Evolutionary conservation across 139 green algal species (phyloP).

Genomic region (Pleodorina starrii): DNA sequence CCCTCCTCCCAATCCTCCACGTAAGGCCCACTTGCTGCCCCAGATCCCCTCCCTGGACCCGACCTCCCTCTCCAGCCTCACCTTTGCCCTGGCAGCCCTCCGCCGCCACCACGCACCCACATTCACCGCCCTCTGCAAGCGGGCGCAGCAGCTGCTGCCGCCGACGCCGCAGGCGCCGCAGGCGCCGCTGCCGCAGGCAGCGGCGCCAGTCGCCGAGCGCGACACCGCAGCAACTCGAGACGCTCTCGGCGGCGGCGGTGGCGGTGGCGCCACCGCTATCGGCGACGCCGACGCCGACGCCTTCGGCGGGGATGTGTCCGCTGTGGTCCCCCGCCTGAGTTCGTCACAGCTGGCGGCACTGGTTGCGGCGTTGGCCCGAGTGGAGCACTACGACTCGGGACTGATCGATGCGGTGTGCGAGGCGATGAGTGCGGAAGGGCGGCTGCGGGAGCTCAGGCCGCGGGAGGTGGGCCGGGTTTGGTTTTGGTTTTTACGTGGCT

Average conservation of each 20-base stretch:
- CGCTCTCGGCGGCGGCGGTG: background rate
- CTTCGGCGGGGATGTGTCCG: background rate
- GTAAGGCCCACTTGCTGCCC: constrained; percentile 12
- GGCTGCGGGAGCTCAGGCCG: background rate
- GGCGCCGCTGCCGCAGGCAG: constrained; percentile 1
- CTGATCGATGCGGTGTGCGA: constrained; percentile 16
- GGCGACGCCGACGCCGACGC: background rate
- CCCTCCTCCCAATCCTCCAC: background rate
- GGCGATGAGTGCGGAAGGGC: background rate
- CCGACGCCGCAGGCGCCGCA: background rate
- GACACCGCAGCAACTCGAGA: background rate
- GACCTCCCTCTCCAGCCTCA: background rate
- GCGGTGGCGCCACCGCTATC: background rate
- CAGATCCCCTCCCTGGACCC: constrained; percentile 15
- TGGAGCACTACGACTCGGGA: constrained; percentile 36
- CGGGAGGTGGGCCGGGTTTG: too few species aligned
- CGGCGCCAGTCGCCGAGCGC: too few species aligned
- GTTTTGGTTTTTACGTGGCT: too few species aligned
- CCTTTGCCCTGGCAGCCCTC: background rate
- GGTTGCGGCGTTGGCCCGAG: constrained; percentile 10
- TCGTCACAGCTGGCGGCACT: background rate
- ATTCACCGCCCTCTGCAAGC: constrained; percentile 10
- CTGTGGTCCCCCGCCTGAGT: background rate
- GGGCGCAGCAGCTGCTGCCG: constrained; percentile 4
- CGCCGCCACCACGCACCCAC: background rate